phyloP scores from a whole-genome alignment of 495 filamentous ascomycete species.

The Niebla homalea region DNA sequence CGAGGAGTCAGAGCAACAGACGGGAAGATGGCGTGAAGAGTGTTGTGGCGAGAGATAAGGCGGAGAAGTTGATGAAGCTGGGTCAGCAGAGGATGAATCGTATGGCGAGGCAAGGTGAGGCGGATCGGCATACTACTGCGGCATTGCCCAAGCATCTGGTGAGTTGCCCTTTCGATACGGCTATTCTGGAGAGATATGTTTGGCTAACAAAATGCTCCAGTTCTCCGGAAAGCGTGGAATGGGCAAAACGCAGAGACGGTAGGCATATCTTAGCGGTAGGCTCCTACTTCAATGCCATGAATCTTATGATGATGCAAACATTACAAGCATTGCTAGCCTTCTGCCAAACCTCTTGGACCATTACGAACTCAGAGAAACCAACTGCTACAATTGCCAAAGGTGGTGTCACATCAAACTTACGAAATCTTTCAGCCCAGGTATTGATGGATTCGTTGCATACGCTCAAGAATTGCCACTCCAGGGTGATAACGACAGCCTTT shows the following conservation, averaged over 20 bases:
- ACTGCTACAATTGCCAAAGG: too few species aligned
- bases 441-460: too few species aligned
- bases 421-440: too few species aligned
- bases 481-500: too few species aligned
- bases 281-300: too few species aligned
- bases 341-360: too few species aligned
- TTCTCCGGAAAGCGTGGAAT: constrained; percentile 46
- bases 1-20: constrained; percentile 68
- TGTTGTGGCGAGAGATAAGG: constrained; percentile 49
- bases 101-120: constrained; percentile 91
- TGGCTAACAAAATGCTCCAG: constrained; percentile 22
- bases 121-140: constrained; percentile 78
- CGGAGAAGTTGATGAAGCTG: constrained; percentile 73
- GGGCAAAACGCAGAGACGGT: constrained; percentile 47
- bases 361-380: too few species aligned
- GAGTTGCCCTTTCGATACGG: constrained; percentile 23
- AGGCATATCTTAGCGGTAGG: too few species aligned
- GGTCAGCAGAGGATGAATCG: constrained; percentile 97
- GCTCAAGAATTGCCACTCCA: too few species aligned
- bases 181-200: background rate
- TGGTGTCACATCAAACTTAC: too few species aligned
- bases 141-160: constrained; percentile 86
- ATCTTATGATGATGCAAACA: too few species aligned
- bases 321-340: too few species aligned
- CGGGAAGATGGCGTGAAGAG: constrained; percentile 65